phyloP scores from a whole-genome alignment of 2,329 filamentous ascomycete genomes.

The Neofusicoccum kwambonambiense region DNA sequence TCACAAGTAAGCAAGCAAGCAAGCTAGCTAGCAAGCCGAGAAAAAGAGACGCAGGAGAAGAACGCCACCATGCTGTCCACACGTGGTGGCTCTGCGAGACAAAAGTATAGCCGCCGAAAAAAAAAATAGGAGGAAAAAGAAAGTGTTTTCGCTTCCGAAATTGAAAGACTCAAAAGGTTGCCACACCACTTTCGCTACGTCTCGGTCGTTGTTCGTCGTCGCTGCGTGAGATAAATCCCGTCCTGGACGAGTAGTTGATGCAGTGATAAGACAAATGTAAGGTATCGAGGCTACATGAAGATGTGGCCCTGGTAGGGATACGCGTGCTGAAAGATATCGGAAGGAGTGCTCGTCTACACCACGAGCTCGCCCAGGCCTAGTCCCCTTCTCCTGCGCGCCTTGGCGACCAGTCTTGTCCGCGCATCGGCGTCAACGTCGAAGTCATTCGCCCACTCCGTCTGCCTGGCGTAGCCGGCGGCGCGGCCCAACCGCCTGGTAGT shows the following conservation, averaged over 20 bases:
- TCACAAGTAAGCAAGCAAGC: too few species aligned
- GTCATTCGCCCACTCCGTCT: slow-evolving; percentile 4
- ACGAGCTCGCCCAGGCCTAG: slow-evolving; percentile 10
- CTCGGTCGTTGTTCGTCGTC: slow-evolving; percentile 9
- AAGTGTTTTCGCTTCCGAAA: neutral
- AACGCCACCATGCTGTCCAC: slow-evolving; percentile 3
- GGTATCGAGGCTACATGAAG: neutral
- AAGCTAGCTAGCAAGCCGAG: too few species aligned
- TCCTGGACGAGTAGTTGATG: neutral
- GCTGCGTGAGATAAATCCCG: neutral
- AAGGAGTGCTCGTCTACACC: neutral
- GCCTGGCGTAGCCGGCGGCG: neutral
- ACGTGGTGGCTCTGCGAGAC: slow-evolving; percentile 6
- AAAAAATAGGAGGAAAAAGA: neutral
- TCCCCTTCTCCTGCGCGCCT: slow-evolving; percentile 6
- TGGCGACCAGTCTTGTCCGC: neutral
- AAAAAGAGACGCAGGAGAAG: neutral
- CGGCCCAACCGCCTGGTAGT: neutral
- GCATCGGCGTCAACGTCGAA: neutral
- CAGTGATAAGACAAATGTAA: slow-evolving; percentile 11
- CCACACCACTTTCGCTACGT: slow-evolving; percentile 12
- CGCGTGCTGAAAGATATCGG: neutral
- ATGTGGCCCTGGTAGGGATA: neutral
- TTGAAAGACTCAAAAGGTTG: neutral
- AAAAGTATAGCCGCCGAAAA: neutral